These are phyloP conservation scores for Mucor irregularis DNA, from an alignment of 371 early-diverging fungal species.

Conservation along the genomic window DNA sequence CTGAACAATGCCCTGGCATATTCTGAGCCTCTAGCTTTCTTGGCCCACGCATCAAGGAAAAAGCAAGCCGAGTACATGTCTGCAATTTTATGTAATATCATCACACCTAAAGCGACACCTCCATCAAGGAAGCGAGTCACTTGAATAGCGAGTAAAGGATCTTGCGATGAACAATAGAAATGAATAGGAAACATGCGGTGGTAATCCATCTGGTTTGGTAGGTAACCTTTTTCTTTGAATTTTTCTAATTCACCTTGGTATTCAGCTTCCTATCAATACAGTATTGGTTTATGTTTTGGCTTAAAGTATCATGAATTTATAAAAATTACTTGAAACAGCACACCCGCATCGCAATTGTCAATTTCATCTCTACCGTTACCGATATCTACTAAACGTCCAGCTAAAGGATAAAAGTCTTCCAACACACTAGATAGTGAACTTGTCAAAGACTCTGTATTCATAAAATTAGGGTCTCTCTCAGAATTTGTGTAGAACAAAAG, in stretches of 20 bases:
- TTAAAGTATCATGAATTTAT: not conserved
- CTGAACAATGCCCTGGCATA: slow-evolving; percentile 21
- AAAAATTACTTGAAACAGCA: slow-evolving; percentile 30
- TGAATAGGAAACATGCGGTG: slow-evolving; percentile 46
- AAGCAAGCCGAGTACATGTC: slow-evolving; percentile 35
- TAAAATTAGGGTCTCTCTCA: slow-evolving; percentile 24
- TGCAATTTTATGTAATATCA: slow-evolving; percentile 43
- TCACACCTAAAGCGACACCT: slow-evolving; percentile 39
- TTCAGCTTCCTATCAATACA: slow-evolving; percentile 28
- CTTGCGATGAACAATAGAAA: slow-evolving; percentile 32
- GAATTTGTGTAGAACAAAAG: slow-evolving; percentile 34
- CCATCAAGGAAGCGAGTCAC: slow-evolving; percentile 38
- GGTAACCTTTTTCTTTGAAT: slow-evolving; percentile 29
- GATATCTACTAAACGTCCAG: slow-evolving; percentile 37
- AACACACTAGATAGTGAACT: slow-evolving; percentile 21
- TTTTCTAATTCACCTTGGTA: slow-evolving; percentile 24
- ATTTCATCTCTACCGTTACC: slow-evolving; percentile 42
- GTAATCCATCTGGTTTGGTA: slow-evolving; percentile 42
- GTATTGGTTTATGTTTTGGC: not conserved
- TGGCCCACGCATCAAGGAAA: slow-evolving; percentile 44
- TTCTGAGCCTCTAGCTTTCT: slow-evolving; percentile 18
- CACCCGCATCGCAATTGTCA: slow-evolving; percentile 34
- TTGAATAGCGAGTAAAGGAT: slow-evolving; percentile 38
- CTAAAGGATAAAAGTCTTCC: slow-evolving; percentile 37
- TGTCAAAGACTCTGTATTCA: slow-evolving; percentile 27